Evolutionary conservation across 441 rosid species (phyloP).

Genomic region (Manihot esculenta): DNA sequence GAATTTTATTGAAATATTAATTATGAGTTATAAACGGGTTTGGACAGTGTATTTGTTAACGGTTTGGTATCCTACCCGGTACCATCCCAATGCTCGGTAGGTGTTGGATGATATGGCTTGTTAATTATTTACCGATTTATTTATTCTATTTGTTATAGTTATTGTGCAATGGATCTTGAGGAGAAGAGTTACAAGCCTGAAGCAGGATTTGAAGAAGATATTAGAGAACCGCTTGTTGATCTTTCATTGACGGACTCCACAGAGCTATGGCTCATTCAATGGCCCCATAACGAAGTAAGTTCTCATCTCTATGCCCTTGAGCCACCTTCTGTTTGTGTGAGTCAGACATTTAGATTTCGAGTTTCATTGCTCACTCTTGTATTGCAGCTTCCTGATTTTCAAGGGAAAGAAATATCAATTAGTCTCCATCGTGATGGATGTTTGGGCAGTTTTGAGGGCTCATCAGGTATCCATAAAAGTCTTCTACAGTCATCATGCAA

Average conservation of each 20-base stretch:
- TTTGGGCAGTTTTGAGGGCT: constrained; percentile 56
- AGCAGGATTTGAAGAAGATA: constrained; percentile 42
- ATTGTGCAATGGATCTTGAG: constrained; percentile 26
- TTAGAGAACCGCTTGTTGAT: constrained; percentile 44
- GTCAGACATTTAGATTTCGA: background rate
- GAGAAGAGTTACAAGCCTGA: constrained; percentile 41
- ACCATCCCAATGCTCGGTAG: too few species aligned
- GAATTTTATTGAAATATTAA: too few species aligned
- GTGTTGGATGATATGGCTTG: too few species aligned
- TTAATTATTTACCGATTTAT: too few species aligned
- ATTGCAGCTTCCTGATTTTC: constrained; percentile 56
- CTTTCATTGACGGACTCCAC: constrained; percentile 33
- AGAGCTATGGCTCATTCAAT: constrained; percentile 83
- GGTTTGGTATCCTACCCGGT: too few species aligned
- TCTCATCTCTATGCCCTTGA: background rate
- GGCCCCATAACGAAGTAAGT: constrained; percentile 57
- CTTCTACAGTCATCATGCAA: background rate
- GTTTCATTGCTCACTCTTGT: background rate
- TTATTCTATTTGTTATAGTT: background rate
- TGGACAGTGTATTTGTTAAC: too few species aligned
- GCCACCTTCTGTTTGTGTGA: background rate
- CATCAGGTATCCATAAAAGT: constrained; percentile 41
- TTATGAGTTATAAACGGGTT: too few species aligned
- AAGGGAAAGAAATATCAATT: constrained; percentile 49
- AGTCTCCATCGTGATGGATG: constrained; percentile 47